A percentile compares a stretch with the other conserved stretches of the same genome.
Evolutionary conservation across 2,329 filamentous ascomycete genomes (phyloP).

Genomic region (Coccinonectria pachysandricola): DNA sequence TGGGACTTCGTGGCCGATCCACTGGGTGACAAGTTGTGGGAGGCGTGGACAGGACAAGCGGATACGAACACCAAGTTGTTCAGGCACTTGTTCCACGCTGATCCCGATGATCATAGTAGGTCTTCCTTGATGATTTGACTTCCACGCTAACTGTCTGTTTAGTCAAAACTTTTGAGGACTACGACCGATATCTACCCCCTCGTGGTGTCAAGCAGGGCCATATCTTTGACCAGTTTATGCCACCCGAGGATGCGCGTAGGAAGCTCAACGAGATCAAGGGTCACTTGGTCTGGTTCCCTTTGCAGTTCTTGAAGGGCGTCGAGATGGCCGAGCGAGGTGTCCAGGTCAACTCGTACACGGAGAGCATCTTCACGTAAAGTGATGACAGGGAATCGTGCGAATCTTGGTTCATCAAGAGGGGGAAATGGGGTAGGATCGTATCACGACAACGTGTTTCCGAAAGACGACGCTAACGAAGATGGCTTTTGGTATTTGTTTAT

Average conservation of each 20-base stretch:
- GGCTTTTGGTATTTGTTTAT: too few species aligned
- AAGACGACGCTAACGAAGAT: too few species aligned
- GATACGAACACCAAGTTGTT: conserved; percentile 65
- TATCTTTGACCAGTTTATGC: conserved; percentile 70
- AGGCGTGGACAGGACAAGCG: conserved; percentile 59
- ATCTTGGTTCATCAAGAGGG: too few species aligned
- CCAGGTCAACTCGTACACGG: conserved; percentile 76
- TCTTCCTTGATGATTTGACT: conserved; percentile 1
- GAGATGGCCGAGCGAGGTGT: conserved; percentile 85
- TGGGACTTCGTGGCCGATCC: conserved; percentile 63
- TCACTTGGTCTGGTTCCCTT: conserved; percentile 91
- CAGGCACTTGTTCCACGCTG: conserved; percentile 72
- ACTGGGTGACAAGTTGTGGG: conserved; percentile 54
- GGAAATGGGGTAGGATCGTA: too few species aligned
- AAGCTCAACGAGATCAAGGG: conserved; percentile 75
- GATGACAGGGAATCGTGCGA: background rate
- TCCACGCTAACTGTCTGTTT: background rate
- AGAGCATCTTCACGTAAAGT: conserved; percentile 68
- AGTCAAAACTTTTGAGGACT: conserved; percentile 85
- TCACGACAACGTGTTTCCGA: too few species aligned
- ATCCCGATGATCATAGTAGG: conserved; percentile 76
- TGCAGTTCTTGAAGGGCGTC: conserved; percentile 74
- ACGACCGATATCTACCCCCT: conserved; percentile 65
- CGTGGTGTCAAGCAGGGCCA: conserved; percentile 72
- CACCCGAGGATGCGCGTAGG: conserved; percentile 58